Percentiles rank a stretch among this genome's conserved stretches.
Conservation (phyloP, 192 early-diverging fungal genomes). For the Coemansia sp. region DNA sequence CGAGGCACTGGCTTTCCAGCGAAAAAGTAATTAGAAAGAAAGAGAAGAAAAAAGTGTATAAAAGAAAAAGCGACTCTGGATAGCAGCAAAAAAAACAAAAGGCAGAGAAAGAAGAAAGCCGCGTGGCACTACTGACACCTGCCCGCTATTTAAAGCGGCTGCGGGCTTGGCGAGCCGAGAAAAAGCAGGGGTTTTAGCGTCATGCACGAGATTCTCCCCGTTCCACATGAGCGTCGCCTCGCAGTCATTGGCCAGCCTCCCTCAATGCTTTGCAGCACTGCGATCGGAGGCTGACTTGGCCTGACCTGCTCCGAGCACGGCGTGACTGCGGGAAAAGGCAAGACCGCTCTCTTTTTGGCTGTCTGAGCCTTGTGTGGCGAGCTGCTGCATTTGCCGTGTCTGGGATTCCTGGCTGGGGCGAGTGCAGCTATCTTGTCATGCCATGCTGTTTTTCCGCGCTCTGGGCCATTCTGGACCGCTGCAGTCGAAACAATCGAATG, state of each 20-base stretch:
- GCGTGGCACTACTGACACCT: constrained; percentile 1
- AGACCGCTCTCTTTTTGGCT: too few relatives aligned
- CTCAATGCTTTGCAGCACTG: background rate
- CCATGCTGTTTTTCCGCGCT: background rate
- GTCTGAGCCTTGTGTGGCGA: too few relatives aligned
- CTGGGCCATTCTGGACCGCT: background rate
- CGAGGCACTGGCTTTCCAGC: constrained; percentile 2
- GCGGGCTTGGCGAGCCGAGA: constrained; percentile 5
- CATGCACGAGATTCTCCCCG: constrained; percentile 7
- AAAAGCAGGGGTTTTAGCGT: background rate
- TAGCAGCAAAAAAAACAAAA: constrained; percentile 3
- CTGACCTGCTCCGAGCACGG: too few relatives aligned
- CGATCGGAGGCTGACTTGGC: constrained; percentile 7
- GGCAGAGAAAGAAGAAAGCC: background rate
- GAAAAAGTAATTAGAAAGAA: constrained; percentile 1
- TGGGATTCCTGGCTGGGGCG: too few relatives aligned
- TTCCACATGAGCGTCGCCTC: constrained; percentile 7
- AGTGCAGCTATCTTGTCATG: background rate
- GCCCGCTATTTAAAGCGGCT: constrained; percentile 4
- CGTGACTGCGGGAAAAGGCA: too few relatives aligned
- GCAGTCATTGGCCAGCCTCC: constrained; percentile 13
- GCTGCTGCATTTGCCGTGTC: too few relatives aligned
- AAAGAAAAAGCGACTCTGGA: background rate
- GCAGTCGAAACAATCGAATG: too few relatives aligned
- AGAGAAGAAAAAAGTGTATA: constrained; percentile 2